Evolutionary conservation across 495 filamentous ascomycete species (phyloP).

Genomic region (Neurospora terricola): DNA sequence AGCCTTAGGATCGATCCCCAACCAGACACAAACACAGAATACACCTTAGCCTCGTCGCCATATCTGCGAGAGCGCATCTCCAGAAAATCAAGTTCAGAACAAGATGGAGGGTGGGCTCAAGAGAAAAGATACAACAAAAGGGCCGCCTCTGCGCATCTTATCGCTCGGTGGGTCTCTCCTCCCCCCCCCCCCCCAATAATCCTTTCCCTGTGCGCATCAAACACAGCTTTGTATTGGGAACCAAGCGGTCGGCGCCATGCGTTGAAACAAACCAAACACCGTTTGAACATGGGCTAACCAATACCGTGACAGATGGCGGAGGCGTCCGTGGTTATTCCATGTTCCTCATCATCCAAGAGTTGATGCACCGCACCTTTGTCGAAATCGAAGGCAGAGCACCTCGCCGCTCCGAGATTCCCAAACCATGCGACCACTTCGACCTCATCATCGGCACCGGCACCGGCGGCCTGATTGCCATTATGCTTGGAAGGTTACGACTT

Average conservation of each 20-base stretch:
- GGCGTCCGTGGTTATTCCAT: conserved; percentile 96
- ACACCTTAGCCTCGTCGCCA: neutral
- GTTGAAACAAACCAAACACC: neutral
- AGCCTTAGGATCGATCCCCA: neutral
- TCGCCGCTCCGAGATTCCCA: conserved; percentile 78
- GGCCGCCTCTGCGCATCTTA: conserved; percentile 81
- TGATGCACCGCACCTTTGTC: conserved; percentile 90
- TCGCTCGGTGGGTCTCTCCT: conserved; percentile 61
- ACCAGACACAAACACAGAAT: neutral
- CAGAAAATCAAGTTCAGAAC: neutral
- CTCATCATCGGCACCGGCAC: conserved; percentile 92
- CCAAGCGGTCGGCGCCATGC: neutral
- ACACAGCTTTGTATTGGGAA: neutral
- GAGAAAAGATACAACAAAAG: conserved; percentile 90
- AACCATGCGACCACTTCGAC: conserved; percentile 97
- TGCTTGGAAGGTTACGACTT: conserved; percentile 85
- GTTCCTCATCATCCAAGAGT: conserved; percentile 86
- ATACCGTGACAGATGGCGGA: conserved; percentile 62
- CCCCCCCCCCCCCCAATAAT: too few species aligned
- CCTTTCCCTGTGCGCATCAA: neutral
- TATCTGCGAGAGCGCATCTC: neutral
- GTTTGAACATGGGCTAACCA: conserved; percentile 4
- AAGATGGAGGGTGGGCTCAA: conserved; percentile 24
- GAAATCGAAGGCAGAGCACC: conserved; percentile 76
- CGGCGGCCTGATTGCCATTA: conserved; percentile 88